Evolutionary conservation across 2,329 filamentous ascomycete species (phyloP).

Genomic region (Aspergillus tamarii): DNA sequence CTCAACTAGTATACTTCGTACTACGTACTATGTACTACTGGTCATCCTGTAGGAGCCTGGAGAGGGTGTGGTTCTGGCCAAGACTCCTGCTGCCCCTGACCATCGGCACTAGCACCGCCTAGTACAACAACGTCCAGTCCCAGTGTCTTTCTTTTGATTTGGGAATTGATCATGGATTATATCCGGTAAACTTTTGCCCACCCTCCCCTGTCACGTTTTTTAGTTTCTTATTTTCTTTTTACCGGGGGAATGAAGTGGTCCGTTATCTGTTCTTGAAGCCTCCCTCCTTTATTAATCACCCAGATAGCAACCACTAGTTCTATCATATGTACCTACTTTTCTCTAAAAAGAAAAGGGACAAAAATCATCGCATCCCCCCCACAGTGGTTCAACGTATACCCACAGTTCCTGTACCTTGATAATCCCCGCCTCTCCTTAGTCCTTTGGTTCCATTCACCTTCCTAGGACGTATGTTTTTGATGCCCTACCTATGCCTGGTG

Average conservation of each 20-base stretch:
- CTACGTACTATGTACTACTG: neutral
- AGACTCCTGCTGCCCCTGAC: conserved; percentile 3
- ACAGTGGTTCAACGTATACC: neutral
- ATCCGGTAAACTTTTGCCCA: neutral
- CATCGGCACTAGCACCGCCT: conserved; percentile 4
- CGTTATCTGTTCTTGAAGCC: neutral
- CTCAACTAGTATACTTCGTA: neutral
- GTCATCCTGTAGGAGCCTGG: neutral
- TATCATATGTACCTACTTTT: neutral
- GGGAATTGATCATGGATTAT: neutral
- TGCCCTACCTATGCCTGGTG: neutral
- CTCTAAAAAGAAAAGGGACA: neutral
- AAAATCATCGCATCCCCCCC: neutral
- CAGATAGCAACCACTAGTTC: neutral
- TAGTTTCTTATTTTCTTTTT: neutral
- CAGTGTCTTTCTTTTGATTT: neutral
- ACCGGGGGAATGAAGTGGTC: neutral
- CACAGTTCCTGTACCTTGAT: neutral
- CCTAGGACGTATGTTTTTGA: neutral
- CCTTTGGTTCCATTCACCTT: neutral
- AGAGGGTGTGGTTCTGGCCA: neutral
- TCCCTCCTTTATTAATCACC: neutral
- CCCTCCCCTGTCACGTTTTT: neutral
- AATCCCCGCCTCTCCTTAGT: neutral
- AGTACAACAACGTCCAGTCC: neutral